These are phyloP conservation scores for Hansenula lynferdii DNA, from an alignment of 1,139 yeast species.

Conservation along the genomic window DNA sequence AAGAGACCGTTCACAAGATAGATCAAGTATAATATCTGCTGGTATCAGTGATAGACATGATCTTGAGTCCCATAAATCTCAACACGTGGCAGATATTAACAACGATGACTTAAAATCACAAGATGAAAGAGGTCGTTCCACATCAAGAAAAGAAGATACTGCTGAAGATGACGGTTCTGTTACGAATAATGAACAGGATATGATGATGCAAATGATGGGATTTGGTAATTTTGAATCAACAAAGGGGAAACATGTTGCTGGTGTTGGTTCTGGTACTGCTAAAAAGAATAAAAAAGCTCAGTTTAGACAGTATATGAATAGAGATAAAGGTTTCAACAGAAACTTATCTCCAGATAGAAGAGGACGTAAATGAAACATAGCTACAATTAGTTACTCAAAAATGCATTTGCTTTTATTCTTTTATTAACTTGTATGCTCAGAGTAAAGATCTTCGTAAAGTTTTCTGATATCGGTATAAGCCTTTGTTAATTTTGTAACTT, in stretches of 20 bases:
- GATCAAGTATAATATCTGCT: conserved; percentile 1
- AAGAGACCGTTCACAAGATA: conserved; percentile 4
- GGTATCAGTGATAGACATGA: neutral
- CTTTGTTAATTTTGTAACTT: conserved; percentile 44
- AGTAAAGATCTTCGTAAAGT: conserved; percentile 55
- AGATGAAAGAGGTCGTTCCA: conserved; percentile 23
- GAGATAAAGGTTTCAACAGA: conserved; percentile 57
- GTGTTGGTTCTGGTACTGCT: conserved; percentile 44
- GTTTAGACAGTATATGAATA: conserved; percentile 66
- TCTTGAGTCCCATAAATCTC: neutral
- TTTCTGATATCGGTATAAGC: conserved; percentile 57
- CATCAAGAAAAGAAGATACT: conserved; percentile 19
- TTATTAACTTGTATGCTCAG: conserved; percentile 42
- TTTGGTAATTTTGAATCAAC: conserved; percentile 57
- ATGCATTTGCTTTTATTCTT: too few relatives aligned
- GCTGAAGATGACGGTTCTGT: too few relatives aligned
- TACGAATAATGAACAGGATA: conserved; percentile 16
- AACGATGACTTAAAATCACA: neutral
- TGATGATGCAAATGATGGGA: conserved; percentile 52
- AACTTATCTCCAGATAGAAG: conserved; percentile 52
- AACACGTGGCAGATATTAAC: neutral
- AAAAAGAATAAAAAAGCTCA: conserved; percentile 39
- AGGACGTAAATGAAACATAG: too few relatives aligned
- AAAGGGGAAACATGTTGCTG: conserved; percentile 51
- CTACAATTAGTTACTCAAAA: conserved; percentile 6